Percentiles rank a stretch among this genome's conserved stretches.
phyloP scores from a whole-genome alignment of 2,329 filamentous ascomycete genomes.

The Sphaerostilbella broomeana region DNA sequence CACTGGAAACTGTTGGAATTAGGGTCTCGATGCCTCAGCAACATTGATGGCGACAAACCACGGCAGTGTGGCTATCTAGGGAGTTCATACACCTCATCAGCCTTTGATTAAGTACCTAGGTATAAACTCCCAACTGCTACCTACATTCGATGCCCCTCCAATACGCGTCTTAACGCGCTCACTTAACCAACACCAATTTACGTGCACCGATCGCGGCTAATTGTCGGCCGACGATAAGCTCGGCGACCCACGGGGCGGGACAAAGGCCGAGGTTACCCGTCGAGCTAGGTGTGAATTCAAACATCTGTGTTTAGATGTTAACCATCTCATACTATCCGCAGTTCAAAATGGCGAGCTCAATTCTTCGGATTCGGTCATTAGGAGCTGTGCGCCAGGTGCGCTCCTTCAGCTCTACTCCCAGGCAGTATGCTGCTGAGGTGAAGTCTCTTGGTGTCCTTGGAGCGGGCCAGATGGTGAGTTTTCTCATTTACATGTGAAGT shows the following conservation, averaged over 20 bases:
- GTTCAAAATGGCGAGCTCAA: constrained; percentile 32
- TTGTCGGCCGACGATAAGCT: constrained; percentile 14
- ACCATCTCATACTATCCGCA: constrained; percentile 2
- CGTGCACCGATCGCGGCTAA: constrained; percentile 14
- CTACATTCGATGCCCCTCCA: constrained; percentile 11
- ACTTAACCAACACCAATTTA: constrained; percentile 6
- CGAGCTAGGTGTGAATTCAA: too few species aligned
- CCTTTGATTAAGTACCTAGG: background rate
- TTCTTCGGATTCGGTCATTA: constrained; percentile 32
- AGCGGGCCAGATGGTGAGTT: constrained; percentile 85
- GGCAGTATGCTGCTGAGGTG: constrained; percentile 60
- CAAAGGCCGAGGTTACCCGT: constrained; percentile 41
- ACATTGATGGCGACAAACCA: background rate
- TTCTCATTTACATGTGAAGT: constrained; percentile 7
- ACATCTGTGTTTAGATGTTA: constrained; percentile 9
- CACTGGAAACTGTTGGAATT: constrained; percentile 4
- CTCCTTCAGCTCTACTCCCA: constrained; percentile 63
- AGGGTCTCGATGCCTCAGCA: background rate
- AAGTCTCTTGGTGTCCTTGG: constrained; percentile 88
- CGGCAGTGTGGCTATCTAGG: background rate
- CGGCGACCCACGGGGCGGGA: constrained; percentile 8
- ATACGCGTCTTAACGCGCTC: constrained; percentile 22
- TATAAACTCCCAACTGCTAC: too few species aligned
- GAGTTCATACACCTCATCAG: background rate
- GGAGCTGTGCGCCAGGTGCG: constrained; percentile 37